Conservation (phyloP, 1,284 basidiomycete species). For the Ustilago nuda region DNA sequence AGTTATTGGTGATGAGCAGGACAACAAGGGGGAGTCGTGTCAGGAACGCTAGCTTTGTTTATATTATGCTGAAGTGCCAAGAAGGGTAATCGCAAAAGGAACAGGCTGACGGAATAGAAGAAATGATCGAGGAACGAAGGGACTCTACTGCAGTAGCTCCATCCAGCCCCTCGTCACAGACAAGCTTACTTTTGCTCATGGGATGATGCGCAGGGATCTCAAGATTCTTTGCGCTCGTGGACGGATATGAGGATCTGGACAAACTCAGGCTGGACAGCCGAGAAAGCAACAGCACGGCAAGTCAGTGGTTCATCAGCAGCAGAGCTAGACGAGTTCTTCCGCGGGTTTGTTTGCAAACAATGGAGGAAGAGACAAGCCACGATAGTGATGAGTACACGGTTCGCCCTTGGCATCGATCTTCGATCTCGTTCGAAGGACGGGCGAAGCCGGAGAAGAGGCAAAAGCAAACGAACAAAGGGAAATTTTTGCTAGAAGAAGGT, state of each 20-base stretch:
- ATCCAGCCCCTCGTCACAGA: not conserved
- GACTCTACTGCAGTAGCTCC: no score
- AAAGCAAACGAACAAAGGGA: not conserved
- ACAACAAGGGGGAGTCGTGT: not conserved
- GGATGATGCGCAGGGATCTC: not conserved
- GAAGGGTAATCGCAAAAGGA: not conserved
- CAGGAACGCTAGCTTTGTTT: not conserved
- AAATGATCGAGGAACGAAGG: not conserved
- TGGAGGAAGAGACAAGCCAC: not conserved
- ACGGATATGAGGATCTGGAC: not conserved
- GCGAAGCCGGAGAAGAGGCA: not conserved
- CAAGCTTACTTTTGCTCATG: not conserved
- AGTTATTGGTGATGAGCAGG: not conserved
- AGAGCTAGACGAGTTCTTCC: not conserved
- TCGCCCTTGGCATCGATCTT: constrained; percentile 5
- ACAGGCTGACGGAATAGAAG: not conserved
- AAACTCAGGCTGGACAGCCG: constrained; percentile 1
- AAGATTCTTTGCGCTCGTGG: not conserved
- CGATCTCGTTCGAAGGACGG: not conserved
- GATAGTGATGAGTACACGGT: not conserved
- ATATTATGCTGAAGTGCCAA: not conserved
- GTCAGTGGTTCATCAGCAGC: not conserved
- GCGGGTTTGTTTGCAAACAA: not conserved
- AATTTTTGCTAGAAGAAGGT: not conserved
- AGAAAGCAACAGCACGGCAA: not conserved